Conservation (phyloP, 1,284 basidiomycete species). For the Malassezia equina region DNA sequence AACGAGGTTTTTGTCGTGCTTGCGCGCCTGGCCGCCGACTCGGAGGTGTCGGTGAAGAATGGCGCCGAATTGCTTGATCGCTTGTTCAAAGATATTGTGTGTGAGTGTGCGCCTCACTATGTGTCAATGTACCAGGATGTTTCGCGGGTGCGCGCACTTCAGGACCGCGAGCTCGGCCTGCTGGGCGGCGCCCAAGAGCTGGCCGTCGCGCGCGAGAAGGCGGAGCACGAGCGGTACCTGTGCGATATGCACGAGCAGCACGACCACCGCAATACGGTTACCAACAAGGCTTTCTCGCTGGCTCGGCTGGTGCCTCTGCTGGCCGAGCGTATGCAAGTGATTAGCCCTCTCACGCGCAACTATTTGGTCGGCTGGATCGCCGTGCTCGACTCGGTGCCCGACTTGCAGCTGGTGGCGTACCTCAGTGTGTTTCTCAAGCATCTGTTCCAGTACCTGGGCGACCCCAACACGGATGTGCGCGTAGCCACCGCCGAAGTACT, state of each 20-base stretch:
- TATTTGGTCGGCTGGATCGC: slow-evolving; percentile 95
- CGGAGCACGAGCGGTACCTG: slow-evolving; percentile 18
- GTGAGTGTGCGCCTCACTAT: slow-evolving; percentile 89
- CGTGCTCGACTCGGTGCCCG: slow-evolving; percentile 89
- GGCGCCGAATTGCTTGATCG: slow-evolving; percentile 96
- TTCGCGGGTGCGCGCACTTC: slow-evolving; percentile 52
- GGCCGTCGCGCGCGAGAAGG: slow-evolving; percentile 41
- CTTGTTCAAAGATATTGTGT: slow-evolving; percentile 91
- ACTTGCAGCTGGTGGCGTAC: slow-evolving; percentile 85
- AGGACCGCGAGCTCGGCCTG: slow-evolving; percentile 50
- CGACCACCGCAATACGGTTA: slow-evolving; percentile 22
- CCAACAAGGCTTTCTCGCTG: slow-evolving; percentile 65
- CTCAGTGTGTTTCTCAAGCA: slow-evolving; percentile 91
- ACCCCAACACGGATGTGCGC: slow-evolving; percentile 85
- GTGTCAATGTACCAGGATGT: slow-evolving; percentile 73
- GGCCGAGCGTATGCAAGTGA: slow-evolving; percentile 81
- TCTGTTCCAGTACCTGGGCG: slow-evolving; percentile 77
- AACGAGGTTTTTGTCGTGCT: slow-evolving; percentile 96
- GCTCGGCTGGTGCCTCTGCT: slow-evolving; percentile 89
- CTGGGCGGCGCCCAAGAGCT: slow-evolving; percentile 34
- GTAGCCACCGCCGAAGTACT: slow-evolving; percentile 82
- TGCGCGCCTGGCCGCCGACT: slow-evolving; percentile 79
- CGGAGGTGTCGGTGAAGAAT: slow-evolving; percentile 93
- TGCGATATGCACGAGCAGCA: slow-evolving; percentile 12
- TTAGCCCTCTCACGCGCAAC: slow-evolving; percentile 89